Evolutionary conservation across 768 basidiomycete species (phyloP).

Genomic region (Austroboletus festivus): DNA sequence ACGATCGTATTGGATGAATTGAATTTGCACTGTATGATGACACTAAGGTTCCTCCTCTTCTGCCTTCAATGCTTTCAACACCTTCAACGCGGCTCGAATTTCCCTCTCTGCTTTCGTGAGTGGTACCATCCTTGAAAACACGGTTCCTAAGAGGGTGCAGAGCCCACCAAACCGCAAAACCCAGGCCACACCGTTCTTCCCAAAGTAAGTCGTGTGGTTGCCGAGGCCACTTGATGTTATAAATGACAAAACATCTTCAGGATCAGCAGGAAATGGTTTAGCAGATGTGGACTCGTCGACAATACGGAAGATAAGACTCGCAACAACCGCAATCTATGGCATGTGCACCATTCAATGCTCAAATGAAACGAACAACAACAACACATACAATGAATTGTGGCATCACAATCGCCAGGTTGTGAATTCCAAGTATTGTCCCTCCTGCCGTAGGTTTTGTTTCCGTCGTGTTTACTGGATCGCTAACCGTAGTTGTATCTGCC

Average conservation of each 20-base stretch:
- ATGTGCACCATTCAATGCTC: neutral
- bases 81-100: slow-evolving; percentile 76
- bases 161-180: slow-evolving; percentile 89
- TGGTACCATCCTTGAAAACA: slow-evolving; percentile 76
- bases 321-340: slow-evolving; percentile 76
- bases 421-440: slow-evolving; percentile 91
- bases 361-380: neutral
- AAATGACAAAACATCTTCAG: slow-evolving; percentile 31
- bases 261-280: slow-evolving; percentile 20
- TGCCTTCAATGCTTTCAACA: slow-evolving; percentile 73
- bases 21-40: neutral
- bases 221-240: slow-evolving; percentile 27
- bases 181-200: slow-evolving; percentile 92
- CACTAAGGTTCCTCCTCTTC: slow-evolving; percentile 48
- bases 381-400: slow-evolving; percentile 86
- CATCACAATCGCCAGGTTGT: slow-evolving; percentile 92
- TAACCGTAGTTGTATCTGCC: slow-evolving; percentile 38
- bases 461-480: slow-evolving; percentile 15
- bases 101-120: slow-evolving; percentile 90
- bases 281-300: slow-evolving; percentile 52
- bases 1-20: neutral
- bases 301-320: slow-evolving; percentile 80
- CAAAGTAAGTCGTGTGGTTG: slow-evolving; percentile 58
- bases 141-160: slow-evolving; percentile 77
- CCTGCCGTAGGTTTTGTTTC: slow-evolving; percentile 61